These are phyloP conservation scores for Ogataea angusta DNA, from an alignment of 805 yeast species.

Conservation along the genomic window DNA sequence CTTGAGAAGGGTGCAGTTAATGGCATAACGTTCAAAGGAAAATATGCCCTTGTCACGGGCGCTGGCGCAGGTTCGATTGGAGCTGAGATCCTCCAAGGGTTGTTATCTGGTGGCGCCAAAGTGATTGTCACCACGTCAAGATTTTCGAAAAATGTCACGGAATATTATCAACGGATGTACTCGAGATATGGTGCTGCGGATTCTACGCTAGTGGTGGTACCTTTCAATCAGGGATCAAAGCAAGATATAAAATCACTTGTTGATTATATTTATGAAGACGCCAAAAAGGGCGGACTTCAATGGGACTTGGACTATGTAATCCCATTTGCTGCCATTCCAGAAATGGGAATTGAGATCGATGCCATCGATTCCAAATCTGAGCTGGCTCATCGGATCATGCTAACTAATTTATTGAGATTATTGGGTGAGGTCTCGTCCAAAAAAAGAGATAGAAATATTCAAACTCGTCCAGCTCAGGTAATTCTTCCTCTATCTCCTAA, in stretches of 20 bases:
- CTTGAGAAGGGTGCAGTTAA: slow-evolving; percentile 92
- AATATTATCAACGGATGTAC: slow-evolving; percentile 91
- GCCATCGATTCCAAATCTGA: slow-evolving; percentile 92
- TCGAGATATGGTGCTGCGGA: slow-evolving; percentile 92
- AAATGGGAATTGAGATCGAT: slow-evolving; percentile 94
- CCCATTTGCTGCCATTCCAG: slow-evolving; percentile 99
- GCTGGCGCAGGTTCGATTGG: slow-evolving; percentile 99
- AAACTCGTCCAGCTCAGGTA: slow-evolving; percentile 98
- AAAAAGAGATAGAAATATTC: slow-evolving; percentile 70
- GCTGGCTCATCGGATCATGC: slow-evolving; percentile 97
- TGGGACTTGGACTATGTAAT: slow-evolving; percentile 96
- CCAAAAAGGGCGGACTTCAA: slow-evolving; percentile 85
- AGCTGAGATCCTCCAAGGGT: slow-evolving; percentile 92
- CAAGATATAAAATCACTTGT: slow-evolving; percentile 87
- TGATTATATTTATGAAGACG: slow-evolving; percentile 78
- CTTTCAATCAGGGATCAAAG: slow-evolving; percentile 97
- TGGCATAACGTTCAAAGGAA: slow-evolving; percentile 86
- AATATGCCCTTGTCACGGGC: slow-evolving; percentile 90
- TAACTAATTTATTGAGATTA: slow-evolving; percentile 89
- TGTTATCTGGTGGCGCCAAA: slow-evolving; percentile 96
- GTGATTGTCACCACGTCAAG: slow-evolving; percentile 95
- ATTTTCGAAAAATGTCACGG: slow-evolving; percentile 91
- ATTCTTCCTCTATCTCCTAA: slow-evolving; percentile 96
- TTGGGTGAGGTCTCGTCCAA: slow-evolving; percentile 86
- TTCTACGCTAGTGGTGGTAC: slow-evolving; percentile 90